Base-by-base conservation (phyloP, 2,329 filamentous ascomycete species). In the Capronia coronata region DNA sequence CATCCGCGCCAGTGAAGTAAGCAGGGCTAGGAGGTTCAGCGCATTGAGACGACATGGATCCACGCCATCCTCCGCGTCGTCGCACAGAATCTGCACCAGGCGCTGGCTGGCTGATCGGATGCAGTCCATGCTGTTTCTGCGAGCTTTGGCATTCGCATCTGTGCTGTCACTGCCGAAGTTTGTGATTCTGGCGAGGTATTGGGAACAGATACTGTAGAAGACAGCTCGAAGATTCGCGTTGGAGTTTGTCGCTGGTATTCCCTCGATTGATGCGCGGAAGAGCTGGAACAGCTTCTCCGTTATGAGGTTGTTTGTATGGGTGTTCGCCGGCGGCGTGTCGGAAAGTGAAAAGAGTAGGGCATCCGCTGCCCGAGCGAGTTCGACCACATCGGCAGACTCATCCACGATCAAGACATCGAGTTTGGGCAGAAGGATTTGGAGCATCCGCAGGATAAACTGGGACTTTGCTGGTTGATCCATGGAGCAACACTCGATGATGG, bases 141-240 rank as follows among this genome's bases (percentile, higher is more conserved):
- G 68, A 45, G 71, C 63, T 10, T 66, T 63, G 8, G 71, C 70
- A 46, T 76, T 68, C n/a, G 45, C 43, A 16, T 55, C 76, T 71
- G 43, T 79, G 74, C 6, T 35, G 13, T 27, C n/a, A 9, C 78
- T 68, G 62, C 74, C 65, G 42, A 69, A 70, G 1, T 62, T 60
- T 19, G 65, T 64, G 59, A 90, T 83, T 37, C 84, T 83, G 3
- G 80, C 80, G 45, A 95, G 75, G 64, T 94, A 94, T 16, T 86
- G 82, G 65, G 90, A 91, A 70, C 86, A 90, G 60, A 95, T 94
- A 61, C 86, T 86, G 67, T 97, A 98, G 68, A 94, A 91, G 18
- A 86, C 78, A 50, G 93, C 82, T 43, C 93, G 83, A 32, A 98
- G 72, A 47, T 82, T 76, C 13, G 86, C 73, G 46, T 79, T 83